Conservation (phyloP, 2,329 filamentous ascomycete genomes). For the Huntiella abstrusa region DNA sequence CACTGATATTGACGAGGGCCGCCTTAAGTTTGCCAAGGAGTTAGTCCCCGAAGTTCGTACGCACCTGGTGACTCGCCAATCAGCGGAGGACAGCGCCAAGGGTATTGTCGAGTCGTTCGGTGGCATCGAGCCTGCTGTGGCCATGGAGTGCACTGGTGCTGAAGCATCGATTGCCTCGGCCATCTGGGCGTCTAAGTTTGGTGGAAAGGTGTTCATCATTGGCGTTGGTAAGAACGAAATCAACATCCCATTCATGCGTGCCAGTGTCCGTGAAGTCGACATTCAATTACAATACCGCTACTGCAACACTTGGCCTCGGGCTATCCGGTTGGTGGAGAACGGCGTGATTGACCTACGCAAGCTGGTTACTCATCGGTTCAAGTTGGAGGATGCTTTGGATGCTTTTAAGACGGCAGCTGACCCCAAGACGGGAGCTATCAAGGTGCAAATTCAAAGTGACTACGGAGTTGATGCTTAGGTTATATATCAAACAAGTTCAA, state of each 20-base stretch:
- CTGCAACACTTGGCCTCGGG: constrained; percentile 86
- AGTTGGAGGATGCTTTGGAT: constrained; percentile 68
- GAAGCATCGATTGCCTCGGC: constrained; percentile 73
- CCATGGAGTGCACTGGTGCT: constrained; percentile 86
- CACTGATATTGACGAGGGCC: constrained; percentile 80
- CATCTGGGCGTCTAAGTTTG: constrained; percentile 83
- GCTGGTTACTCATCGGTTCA: constrained; percentile 75
- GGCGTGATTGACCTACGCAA: constrained; percentile 64
- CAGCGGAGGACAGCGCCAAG: constrained; percentile 52
- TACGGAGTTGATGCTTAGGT: constrained; percentile 9
- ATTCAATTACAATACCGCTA: constrained; percentile 95
- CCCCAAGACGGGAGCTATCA: constrained; percentile 86
- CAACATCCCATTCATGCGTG: constrained; percentile 84
- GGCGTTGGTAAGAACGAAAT: constrained; percentile 93
- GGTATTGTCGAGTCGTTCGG: constrained; percentile 51
- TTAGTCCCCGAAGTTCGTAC: constrained; percentile 64
- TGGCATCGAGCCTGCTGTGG: constrained; percentile 61
- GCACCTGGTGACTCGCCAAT: constrained; percentile 51
- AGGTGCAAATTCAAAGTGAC: constrained; percentile 74
- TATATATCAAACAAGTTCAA: not conserved
- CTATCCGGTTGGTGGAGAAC: constrained; percentile 71
- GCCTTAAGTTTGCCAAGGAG: constrained; percentile 68
- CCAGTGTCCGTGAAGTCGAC: constrained; percentile 81
- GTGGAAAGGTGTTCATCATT: constrained; percentile 92
- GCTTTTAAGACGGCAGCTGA: constrained; percentile 81